These are phyloP conservation scores for Paspalum vaginatum DNA, from an alignment of 176 grass and related monocot genomes.

Conservation along the genomic window DNA sequence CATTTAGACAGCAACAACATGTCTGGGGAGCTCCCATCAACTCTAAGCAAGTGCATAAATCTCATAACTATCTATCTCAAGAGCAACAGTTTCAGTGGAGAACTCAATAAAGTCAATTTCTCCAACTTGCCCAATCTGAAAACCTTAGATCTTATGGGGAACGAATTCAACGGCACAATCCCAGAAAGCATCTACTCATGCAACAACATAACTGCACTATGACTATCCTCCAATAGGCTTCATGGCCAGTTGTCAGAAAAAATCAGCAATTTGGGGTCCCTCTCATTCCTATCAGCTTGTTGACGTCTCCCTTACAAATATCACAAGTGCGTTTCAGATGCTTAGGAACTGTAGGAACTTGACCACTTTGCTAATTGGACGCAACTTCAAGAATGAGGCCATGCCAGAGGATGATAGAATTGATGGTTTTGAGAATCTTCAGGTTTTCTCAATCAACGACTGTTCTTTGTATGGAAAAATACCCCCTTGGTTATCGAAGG, in stretches of 20 bases:
- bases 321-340: conserved; percentile 46
- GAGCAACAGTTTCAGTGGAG: conserved; percentile 34
- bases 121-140: conserved; percentile 40
- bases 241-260: conserved; percentile 31
- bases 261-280: conserved; percentile 31
- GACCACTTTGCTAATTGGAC: conserved; percentile 31
- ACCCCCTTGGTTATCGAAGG: conserved; percentile 44
- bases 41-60: conserved; percentile 38
- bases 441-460: conserved; percentile 17
- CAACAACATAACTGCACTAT: conserved; percentile 40
- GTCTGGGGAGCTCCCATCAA: conserved; percentile 43
- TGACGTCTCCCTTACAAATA: conserved; percentile 18
- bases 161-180: conserved; percentile 40
- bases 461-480: conserved; percentile 50
- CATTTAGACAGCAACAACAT: conserved; percentile 35
- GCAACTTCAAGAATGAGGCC: conserved; percentile 31
- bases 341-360: conserved; percentile 38
- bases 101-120: conserved; percentile 51
- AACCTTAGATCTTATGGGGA: conserved; percentile 37
- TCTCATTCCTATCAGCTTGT: conserved; percentile 51
- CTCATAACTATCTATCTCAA: conserved; percentile 48
- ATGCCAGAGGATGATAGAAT: conserved; percentile 25
- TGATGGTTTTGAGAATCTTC: conserved; percentile 48
- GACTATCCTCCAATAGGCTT: background rate
- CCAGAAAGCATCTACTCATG: conserved; percentile 65